Base-by-base conservation (phyloP, 2,329 filamentous ascomycete genomes). In the Aspergillus sp. region DNA sequence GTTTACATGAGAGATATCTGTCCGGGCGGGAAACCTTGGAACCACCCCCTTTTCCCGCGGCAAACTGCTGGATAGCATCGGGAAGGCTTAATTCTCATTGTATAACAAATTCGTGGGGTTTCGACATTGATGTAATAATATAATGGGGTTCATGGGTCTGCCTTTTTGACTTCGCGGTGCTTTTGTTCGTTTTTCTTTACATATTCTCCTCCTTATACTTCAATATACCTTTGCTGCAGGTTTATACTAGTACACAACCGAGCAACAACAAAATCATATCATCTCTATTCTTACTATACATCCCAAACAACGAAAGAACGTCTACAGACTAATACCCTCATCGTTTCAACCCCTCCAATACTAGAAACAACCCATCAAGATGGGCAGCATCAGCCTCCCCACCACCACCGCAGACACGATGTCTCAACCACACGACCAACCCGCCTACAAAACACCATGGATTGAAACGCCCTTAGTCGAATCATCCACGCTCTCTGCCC, bases 381-480 rank as follows among this genome's bases (percentile, higher is more conserved):
- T 75, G 74, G 74, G 72, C 52, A 75, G 70, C 69, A 68, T 72
- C 64, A n/a, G 38, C 26, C n/a, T 43, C 22, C 15, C 48, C 48
- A 66, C 65, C 64, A 48, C 67, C 63, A 49, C 62, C 62, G 57
- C 64, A 13, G 41, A 17, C 42, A 53, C 15, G 9, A 44, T 13
- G 13, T 30, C 48, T 4, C 39, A 36, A 44, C 15, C 49, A 17
- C n/a, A 43, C 24, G 6, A 39, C 24, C 49, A 43, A 17, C 26
- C 49, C 5, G 58, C 48, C 47, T 66, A 68, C 60, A 70, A 72
- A 51, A 72, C 68, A 51, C 86, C 89, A 55, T 92, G 88, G 88
- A 83, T 85, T 59, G 78, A 87, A 70, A 93, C 90, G 17, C 89
- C 90, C 24, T 81, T 90, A 59, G 80, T 90, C 58, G 83, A 86